A percentile compares a stretch with the other conserved stretches of the same genome.
phyloP scores from a whole-genome alignment of 495 filamentous ascomycete genomes.

The Podospora australis region DNA sequence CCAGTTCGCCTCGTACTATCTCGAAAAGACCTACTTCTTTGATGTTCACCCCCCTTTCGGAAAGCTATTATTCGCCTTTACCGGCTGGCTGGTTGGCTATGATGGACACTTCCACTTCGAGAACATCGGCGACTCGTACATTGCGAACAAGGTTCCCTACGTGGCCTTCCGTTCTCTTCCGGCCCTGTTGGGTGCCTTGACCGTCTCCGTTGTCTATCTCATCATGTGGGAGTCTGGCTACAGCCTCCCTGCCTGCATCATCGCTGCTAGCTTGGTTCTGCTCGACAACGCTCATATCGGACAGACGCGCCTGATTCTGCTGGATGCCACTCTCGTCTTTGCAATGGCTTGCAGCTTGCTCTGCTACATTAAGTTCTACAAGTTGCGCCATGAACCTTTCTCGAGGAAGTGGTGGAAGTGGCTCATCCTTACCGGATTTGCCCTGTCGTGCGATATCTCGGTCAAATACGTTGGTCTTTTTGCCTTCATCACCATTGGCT shows the following conservation, averaged over 20 bases:
- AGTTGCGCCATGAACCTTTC: constrained; percentile 84
- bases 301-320: constrained; percentile 89
- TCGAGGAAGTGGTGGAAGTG: constrained; percentile 99
- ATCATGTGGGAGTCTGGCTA: constrained; percentile 99
- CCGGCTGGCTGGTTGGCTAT: constrained; percentile 94
- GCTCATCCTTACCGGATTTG: constrained; percentile 89
- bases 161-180: constrained; percentile 92
- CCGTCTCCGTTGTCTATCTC: constrained; percentile 86
- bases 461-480: constrained; percentile 97
- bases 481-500: constrained; percentile 94
- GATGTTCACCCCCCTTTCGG: constrained; percentile 98
- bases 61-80: constrained; percentile 82
- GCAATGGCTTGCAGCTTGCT: constrained; percentile 92
- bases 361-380: constrained; percentile 96
- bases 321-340: constrained; percentile 90
- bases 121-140: constrained; percentile 98
- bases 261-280: constrained; percentile 79
- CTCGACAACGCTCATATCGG: constrained; percentile 99
- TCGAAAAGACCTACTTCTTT: constrained; percentile 98
- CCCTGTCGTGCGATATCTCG: constrained; percentile 93
- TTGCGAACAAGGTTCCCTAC: constrained; percentile 93
- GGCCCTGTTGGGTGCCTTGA: constrained; percentile 82
- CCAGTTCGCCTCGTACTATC: constrained; percentile 93
- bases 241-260: constrained; percentile 82
- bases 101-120: constrained; percentile 97